These are phyloP conservation scores for Curvularia hawaiiensis DNA, from an alignment of 2,329 filamentous ascomycete genomes.

Conservation along the genomic window DNA sequence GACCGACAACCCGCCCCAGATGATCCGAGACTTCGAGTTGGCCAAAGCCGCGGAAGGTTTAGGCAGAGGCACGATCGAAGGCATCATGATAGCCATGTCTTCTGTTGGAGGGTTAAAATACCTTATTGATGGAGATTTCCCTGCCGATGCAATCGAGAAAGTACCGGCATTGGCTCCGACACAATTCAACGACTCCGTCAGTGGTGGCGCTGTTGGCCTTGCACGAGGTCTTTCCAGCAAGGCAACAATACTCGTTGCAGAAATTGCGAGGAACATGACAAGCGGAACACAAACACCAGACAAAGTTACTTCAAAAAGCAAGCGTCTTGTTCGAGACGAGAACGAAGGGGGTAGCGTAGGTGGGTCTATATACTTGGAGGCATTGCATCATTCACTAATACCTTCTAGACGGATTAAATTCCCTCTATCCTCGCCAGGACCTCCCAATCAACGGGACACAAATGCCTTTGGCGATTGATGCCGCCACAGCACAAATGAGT, in stretches of 20 bases:
- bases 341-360: conserved; percentile 22
- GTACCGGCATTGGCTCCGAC: conserved; percentile 25
- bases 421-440: conserved; percentile 20
- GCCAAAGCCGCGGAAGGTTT: conserved; percentile 36
- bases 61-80: conserved; percentile 35
- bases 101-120: conserved; percentile 36
- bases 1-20: conserved; percentile 6
- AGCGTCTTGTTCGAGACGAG: conserved; percentile 8
- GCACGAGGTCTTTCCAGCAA: conserved; percentile 33
- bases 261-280: conserved; percentile 27
- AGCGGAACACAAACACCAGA: conserved; percentile 9
- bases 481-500: conserved; percentile 23
- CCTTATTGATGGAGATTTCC: conserved; percentile 32
- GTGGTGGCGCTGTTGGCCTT: conserved; percentile 34
- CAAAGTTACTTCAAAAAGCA: neutral
- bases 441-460: neutral
- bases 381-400: conserved; percentile 1
- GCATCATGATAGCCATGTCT: conserved; percentile 30
- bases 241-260: conserved; percentile 31
- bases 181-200: conserved; percentile 34
- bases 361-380: conserved; percentile 2
- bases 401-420: conserved; percentile 16
- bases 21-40: conserved; percentile 15
- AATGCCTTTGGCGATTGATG: conserved; percentile 26
- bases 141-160: conserved; percentile 24